Conservation (phyloP, 352 stramenopile species). For the Phytophthora tubulina region DNA sequence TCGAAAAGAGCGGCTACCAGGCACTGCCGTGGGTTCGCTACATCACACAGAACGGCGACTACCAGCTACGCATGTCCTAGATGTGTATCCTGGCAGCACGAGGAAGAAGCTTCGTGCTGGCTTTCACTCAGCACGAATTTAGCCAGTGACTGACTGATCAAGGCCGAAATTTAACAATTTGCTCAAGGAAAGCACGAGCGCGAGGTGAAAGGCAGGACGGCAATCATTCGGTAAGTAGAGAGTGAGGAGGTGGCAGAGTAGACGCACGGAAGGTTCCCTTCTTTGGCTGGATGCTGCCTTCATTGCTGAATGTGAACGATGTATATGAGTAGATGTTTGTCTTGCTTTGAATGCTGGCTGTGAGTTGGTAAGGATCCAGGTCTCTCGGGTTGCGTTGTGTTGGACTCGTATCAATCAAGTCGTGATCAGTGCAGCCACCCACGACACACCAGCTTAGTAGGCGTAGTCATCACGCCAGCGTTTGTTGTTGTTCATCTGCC, state of each 20-base stretch:
- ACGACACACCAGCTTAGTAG: conserved; percentile 10
- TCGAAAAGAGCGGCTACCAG: conserved; percentile 99
- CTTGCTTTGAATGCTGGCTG: conserved; percentile 16
- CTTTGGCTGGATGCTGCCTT: conserved; percentile 35
- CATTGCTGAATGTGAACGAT: conserved; percentile 45
- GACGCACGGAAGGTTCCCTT: conserved; percentile 23
- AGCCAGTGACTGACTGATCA: conserved; percentile 23
- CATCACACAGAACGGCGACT: conserved; percentile 99
- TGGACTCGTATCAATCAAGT: not conserved
- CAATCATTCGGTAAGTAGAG: conserved; percentile 44
- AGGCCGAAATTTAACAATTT: conserved; percentile 25
- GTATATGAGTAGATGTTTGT: conserved; percentile 43
- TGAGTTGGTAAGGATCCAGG: conserved; percentile 3
- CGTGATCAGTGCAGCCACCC: not conserved
- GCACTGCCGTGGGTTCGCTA: conserved; percentile 99
- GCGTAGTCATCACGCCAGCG: conserved; percentile 21
- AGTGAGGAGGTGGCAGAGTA: conserved; percentile 26
- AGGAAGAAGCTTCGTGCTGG: conserved; percentile 20
- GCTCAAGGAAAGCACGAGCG: conserved; percentile 28
- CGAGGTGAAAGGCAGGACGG: conserved; percentile 11
- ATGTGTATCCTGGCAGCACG: conserved; percentile 12
- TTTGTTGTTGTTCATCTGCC: conserved; percentile 8
- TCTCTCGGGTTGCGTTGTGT: not conserved
- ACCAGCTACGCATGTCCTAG: conserved; percentile 99
- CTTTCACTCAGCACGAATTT: conserved; percentile 21